These are phyloP conservation scores for Lepiota brunneoincarnata DNA, from an alignment of 768 basidiomycete species.

Conservation along the genomic window DNA sequence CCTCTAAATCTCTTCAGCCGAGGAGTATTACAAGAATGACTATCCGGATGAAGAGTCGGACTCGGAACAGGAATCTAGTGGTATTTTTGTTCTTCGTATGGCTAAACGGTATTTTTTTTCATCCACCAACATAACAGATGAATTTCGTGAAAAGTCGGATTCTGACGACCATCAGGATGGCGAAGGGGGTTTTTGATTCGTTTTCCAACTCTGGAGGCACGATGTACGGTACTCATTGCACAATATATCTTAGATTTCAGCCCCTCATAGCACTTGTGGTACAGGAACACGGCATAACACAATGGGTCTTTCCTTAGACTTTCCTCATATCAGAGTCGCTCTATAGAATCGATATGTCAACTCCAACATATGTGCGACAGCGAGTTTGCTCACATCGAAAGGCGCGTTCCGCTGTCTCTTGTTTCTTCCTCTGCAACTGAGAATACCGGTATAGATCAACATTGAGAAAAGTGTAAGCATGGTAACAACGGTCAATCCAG, in stretches of 20 bases:
- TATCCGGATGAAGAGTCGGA: conserved; percentile 78
- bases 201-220: not conserved
- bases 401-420: not conserved
- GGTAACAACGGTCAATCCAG: conserved; percentile 48
- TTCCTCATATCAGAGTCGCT: too few relatives aligned
- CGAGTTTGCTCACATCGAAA: not conserved
- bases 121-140: conserved; percentile 35
- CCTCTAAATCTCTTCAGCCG: conserved; percentile 40
- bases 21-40: conserved; percentile 84
- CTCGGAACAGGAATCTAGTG: conserved; percentile 34
- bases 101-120: not conserved
- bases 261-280: not conserved
- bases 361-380: too few relatives aligned
- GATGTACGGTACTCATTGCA: conserved; percentile 5
- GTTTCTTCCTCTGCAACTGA: conserved; percentile 23
- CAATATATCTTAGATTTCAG: conserved; percentile 6
- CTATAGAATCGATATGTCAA: too few relatives aligned
- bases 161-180: conserved; percentile 38
- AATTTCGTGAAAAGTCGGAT: conserved; percentile 55
- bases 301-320: too few relatives aligned
- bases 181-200: conserved; percentile 19
- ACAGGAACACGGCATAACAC: not conserved
- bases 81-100: conserved; percentile 20
- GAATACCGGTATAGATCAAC: conserved; percentile 39
- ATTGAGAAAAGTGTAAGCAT: conserved; percentile 33